Conservation (phyloP, 768 basidiomycete genomes). For the Postia placenta region DNA sequence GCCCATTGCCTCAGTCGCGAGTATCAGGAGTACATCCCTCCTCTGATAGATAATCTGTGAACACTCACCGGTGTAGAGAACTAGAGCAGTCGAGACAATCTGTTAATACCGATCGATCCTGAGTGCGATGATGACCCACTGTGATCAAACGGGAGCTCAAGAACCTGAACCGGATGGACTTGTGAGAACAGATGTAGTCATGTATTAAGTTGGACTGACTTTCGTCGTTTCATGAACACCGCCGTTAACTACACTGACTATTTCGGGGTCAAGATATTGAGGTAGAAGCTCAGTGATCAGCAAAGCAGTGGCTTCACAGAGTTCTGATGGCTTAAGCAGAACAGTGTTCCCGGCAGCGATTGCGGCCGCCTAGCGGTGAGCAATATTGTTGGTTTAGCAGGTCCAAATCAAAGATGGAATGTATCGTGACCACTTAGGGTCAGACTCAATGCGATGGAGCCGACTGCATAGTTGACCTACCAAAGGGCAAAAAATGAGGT, state of each 20-base stretch:
- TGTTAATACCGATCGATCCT: too few relatives aligned
- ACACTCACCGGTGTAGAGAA: conserved; percentile 9
- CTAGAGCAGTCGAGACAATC: neutral
- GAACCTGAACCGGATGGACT: conserved; percentile 37
- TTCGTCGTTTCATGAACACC: conserved; percentile 58
- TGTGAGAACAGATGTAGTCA: neutral
- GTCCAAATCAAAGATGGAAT: conserved; percentile 10
- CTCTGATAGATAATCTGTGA: neutral
- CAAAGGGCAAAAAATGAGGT: conserved; percentile 50
- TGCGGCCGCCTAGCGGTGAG: conserved; percentile 38
- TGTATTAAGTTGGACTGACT: conserved; percentile 22
- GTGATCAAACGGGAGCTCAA: conserved; percentile 66
- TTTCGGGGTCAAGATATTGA: conserved; percentile 66
- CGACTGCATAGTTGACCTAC: too few relatives aligned
- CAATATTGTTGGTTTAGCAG: neutral
- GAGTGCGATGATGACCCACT: conserved; percentile 32
- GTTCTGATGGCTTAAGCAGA: conserved; percentile 74
- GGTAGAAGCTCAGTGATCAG: conserved; percentile 64
- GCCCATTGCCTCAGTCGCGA: neutral
- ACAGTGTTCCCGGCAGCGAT: conserved; percentile 74
- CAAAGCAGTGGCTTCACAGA: conserved; percentile 44
- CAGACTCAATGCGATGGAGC: too few relatives aligned
- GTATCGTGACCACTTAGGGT: conserved; percentile 52
- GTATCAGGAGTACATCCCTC: neutral
- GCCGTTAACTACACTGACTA: conserved; percentile 65